These are phyloP conservation scores for Zygosaccharomyces bailii DNA, from an alignment of 805 yeast species.

Conservation along the genomic window DNA sequence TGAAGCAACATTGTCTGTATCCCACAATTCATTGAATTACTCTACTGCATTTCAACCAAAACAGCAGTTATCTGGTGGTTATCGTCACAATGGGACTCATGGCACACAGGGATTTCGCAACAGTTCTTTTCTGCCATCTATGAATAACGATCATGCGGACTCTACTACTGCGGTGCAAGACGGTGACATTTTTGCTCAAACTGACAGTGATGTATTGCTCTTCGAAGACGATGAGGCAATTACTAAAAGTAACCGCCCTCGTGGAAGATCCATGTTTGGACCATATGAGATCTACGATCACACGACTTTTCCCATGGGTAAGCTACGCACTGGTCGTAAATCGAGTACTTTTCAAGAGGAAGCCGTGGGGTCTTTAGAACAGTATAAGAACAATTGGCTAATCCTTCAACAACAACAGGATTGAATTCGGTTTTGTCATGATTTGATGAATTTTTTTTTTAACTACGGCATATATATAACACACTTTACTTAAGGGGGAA, in stretches of 20 bases:
- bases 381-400: conserved; percentile 38
- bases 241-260: conserved; percentile 10
- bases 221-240: conserved; percentile 33
- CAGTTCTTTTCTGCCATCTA: conserved; percentile 12
- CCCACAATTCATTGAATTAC: conserved; percentile 23
- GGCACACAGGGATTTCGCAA: not conserved
- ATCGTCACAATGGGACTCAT: conserved; percentile 7
- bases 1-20: conserved; percentile 27
- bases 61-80: conserved; percentile 8
- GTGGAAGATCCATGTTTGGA: conserved; percentile 20
- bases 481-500: not conserved
- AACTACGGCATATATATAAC: conserved; percentile 1
- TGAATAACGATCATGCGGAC: conserved; percentile 20
- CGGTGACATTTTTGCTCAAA: conserved; percentile 30
- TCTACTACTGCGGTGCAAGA: conserved; percentile 32
- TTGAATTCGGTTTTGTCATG: conserved; percentile 1
- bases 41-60: conserved; percentile 16
- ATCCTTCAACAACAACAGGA: conserved; percentile 35
- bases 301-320: conserved; percentile 9
- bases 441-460: conserved; percentile 4
- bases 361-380: conserved; percentile 36
- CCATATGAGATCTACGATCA: conserved; percentile 20
- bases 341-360: conserved; percentile 34
- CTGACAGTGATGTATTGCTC: conserved; percentile 30
- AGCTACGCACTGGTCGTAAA: conserved; percentile 25